Conservation (phyloP, 2,329 filamentous ascomycete genomes). For the Clarireedia paspali region DNA sequence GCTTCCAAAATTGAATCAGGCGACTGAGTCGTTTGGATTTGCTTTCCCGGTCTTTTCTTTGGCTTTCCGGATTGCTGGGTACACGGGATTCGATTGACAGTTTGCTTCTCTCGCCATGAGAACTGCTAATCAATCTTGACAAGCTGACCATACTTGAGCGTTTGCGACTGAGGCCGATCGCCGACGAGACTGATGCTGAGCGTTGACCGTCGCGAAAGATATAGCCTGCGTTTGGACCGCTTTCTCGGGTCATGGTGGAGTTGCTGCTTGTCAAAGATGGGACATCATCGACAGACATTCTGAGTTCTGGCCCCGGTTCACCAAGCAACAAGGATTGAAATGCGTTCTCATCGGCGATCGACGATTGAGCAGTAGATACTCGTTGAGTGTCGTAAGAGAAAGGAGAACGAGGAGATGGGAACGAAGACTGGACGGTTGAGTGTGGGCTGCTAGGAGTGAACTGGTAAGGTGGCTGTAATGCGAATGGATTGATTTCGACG, state of each 20-base stretch:
- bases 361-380: slow-evolving; percentile 69
- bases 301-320: slow-evolving; percentile 63
- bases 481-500: slow-evolving; percentile 40
- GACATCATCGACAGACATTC: slow-evolving; percentile 65
- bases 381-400: slow-evolving; percentile 65
- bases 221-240: slow-evolving; percentile 40
- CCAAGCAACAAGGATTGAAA: slow-evolving; percentile 66
- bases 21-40: slow-evolving; percentile 64
- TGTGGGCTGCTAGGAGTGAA: slow-evolving; percentile 52
- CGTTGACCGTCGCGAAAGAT: slow-evolving; percentile 49
- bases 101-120: slow-evolving; percentile 68
- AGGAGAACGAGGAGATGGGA: slow-evolving; percentile 60
- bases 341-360: slow-evolving; percentile 60
- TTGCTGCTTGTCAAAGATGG: slow-evolving; percentile 70
- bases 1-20: slow-evolving; percentile 73
- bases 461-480: slow-evolving; percentile 35
- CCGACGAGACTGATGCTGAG: slow-evolving; percentile 53
- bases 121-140: slow-evolving; percentile 67
- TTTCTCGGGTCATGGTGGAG: slow-evolving; percentile 67
- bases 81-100: slow-evolving; percentile 56
- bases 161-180: slow-evolving; percentile 55
- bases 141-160: slow-evolving; percentile 71
- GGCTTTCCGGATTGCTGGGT: slow-evolving; percentile 33
- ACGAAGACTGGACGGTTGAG: slow-evolving; percentile 47
- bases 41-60: slow-evolving; percentile 47